phyloP scores from a whole-genome alignment of 768 basidiomycete species.

The Leccinum obscurum region DNA sequence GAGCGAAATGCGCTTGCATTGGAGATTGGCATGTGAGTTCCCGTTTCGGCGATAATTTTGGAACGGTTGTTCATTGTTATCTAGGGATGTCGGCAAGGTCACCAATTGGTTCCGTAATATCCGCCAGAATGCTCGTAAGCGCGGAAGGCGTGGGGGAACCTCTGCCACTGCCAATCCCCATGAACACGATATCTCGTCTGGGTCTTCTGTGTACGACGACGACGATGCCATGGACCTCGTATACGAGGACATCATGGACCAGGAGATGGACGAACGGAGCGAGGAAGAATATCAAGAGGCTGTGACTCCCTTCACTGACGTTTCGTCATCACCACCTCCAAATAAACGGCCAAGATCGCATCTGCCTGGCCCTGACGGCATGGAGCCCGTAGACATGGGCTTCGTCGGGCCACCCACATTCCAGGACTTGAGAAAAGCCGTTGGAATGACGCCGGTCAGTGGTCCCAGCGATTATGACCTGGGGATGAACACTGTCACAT shows the following conservation, averaged over 20 bases:
- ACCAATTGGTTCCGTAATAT: slow-evolving; percentile 90
- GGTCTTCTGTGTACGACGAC: slow-evolving; percentile 47
- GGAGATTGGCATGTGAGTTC: slow-evolving; percentile 73
- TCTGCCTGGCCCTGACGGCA: slow-evolving; percentile 31
- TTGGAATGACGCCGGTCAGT: slow-evolving; percentile 21
- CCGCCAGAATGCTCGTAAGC: slow-evolving; percentile 76
- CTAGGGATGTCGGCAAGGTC: slow-evolving; percentile 78
- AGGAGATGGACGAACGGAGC: slow-evolving; percentile 53
- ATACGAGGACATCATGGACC: slow-evolving; percentile 41
- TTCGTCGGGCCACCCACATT: slow-evolving; percentile 43
- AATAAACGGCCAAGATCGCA: slow-evolving; percentile 32
- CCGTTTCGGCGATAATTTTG: background rate
- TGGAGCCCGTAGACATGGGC: slow-evolving; percentile 34
- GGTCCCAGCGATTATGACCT: slow-evolving; percentile 27
- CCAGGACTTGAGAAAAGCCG: slow-evolving; percentile 51
- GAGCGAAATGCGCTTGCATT: slow-evolving; percentile 71
- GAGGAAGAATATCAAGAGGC: slow-evolving; percentile 76
- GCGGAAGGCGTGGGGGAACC: slow-evolving; percentile 51
- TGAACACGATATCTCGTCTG: slow-evolving; percentile 56
- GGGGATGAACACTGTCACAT: slow-evolving; percentile 32
- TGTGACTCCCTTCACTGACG: slow-evolving; percentile 67
- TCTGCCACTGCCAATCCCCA: slow-evolving; percentile 32
- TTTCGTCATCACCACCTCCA: slow-evolving; percentile 41
- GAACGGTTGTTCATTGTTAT: slow-evolving; percentile 16
- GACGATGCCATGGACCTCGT: slow-evolving; percentile 54